Evolutionary conservation across 2,329 filamentous ascomycete genomes (phyloP).

Genomic region (Arthrobotrys megalospora): DNA sequence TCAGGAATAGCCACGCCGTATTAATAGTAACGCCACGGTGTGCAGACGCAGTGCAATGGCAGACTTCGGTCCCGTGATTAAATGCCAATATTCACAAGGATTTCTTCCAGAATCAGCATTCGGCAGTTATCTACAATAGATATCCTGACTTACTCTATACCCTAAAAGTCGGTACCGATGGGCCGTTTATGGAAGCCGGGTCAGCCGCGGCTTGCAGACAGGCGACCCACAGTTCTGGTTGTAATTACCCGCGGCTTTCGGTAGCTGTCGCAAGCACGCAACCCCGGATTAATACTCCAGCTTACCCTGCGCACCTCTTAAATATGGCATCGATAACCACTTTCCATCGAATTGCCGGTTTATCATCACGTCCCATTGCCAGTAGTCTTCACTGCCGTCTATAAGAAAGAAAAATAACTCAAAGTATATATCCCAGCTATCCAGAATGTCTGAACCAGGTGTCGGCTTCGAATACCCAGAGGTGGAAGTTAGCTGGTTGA

Average conservation of each 20-base stretch:
- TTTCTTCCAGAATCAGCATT: slow-evolving; percentile 1
- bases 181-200: slow-evolving; percentile 14
- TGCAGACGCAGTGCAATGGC: background rate
- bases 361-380: background rate
- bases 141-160: background rate
- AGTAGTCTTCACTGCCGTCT: background rate
- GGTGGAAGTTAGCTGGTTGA: slow-evolving; percentile 84
- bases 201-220: slow-evolving; percentile 33
- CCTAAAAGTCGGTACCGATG: background rate
- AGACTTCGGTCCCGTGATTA: background rate
- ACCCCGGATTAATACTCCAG: slow-evolving; percentile 16
- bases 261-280: slow-evolving; percentile 22
- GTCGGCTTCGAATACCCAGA: slow-evolving; percentile 81
- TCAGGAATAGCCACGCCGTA: too few relatives aligned
- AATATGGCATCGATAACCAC: slow-evolving; percentile 14
- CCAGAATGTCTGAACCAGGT: slow-evolving; percentile 44
- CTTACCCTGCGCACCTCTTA: slow-evolving; percentile 5
- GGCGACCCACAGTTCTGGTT: slow-evolving; percentile 8
- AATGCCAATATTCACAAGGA: slow-evolving; percentile 10
- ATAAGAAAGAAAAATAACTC: background rate
- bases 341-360: background rate
- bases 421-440: background rate
- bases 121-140: background rate
- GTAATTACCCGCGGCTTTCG: slow-evolving; percentile 52
- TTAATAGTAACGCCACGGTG: too few relatives aligned